A percentile compares a stretch with the other conserved stretches of the same genome.
phyloP scores from a whole-genome alignment of 2,329 filamentous ascomycete genomes.

The Spiromastix sp. region DNA sequence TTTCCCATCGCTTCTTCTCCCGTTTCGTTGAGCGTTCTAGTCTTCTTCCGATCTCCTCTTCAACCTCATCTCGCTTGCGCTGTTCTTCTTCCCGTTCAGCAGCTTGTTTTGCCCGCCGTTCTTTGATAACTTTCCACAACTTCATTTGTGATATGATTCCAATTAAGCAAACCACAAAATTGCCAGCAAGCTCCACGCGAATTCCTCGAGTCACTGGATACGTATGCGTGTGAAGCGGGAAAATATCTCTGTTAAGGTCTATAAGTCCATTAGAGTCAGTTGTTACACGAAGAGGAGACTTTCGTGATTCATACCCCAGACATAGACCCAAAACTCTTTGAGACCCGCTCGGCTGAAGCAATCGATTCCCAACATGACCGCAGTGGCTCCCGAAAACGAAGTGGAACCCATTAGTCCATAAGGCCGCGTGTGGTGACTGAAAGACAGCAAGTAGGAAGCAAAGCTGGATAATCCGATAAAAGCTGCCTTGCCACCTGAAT shows the following conservation, averaged over 20 bases:
- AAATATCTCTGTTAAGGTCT: constrained; percentile 66
- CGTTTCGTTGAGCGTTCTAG: constrained; percentile 35
- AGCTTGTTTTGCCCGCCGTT: constrained; percentile 38
- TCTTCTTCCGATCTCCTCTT: constrained; percentile 59
- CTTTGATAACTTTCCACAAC: constrained; percentile 69
- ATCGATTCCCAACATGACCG: constrained; percentile 73
- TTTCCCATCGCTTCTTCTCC: constrained; percentile 58
- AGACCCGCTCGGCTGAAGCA: constrained; percentile 82
- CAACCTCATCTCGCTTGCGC: constrained; percentile 50
- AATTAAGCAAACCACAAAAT: constrained; percentile 61
- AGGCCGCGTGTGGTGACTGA: constrained; percentile 64
- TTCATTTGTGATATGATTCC: constrained; percentile 78
- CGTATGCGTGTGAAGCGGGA: constrained; percentile 63
- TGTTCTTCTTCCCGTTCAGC: constrained; percentile 40
- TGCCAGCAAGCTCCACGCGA: constrained; percentile 69
- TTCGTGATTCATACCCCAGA: constrained; percentile 69
- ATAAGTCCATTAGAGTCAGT: constrained; percentile 9
- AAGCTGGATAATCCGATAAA: constrained; percentile 67
- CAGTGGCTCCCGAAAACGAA: constrained; percentile 72
- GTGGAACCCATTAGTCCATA: constrained; percentile 69
- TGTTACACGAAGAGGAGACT: too few relatives aligned
- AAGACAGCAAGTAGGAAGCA: constrained; percentile 62
- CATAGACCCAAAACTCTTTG: constrained; percentile 93
- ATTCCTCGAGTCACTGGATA: constrained; percentile 85
- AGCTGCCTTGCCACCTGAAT: constrained; percentile 53